Evolutionary conservation across 1,139 yeast genomes (phyloP), one percentile per base, ranked within the genome.

Genomic region (Suhomyces bribrorum): DNA sequence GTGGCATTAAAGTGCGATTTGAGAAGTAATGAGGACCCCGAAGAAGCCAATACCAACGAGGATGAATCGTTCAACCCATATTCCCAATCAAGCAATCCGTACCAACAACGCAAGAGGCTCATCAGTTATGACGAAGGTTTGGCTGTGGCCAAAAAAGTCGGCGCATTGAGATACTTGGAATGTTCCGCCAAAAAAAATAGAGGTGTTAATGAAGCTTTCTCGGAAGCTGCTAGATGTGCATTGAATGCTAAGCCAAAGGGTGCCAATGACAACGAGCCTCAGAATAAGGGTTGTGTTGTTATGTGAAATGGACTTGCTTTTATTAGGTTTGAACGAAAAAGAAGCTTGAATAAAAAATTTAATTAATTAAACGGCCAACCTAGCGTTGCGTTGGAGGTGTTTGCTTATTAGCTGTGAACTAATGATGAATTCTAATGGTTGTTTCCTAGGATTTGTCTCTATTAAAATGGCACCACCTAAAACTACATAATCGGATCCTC

Each of bases 151-250:
- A 87, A 85, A 54, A 77, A 78, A 54, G 83, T 87, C 31, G 94
- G 95, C 14, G 95, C 95, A 1, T 69, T 87, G 55, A 77, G 95
- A 52, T 87, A 87, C 58, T 72, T 88, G 59, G 97, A 90, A 62
- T 90, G 97, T 65, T 86, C 95, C 23, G 97, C 97, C 9, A 89
- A 89, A 67, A 83, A 84, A 61, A 89, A 88, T 62, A 77, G 95
- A 57, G 97, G 97, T 48, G 97, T 90, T 20, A 89, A 92, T 56
- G 97, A 90, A 64, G 97, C 96, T 5, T 90, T 90, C 60, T 87
- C 96, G 1, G 97, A 90, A 63, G 97, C 97, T 32, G 96, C 97
- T 7, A 79, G 97, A 62, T 89, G 96, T 59, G 97, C 97, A 5
- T 74, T 92, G 52, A 84, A 87, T 49, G 96, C 96, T 12, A 86